phyloP scores from a whole-genome alignment of 768 basidiomycete genomes.

The Zangia roseola region DNA sequence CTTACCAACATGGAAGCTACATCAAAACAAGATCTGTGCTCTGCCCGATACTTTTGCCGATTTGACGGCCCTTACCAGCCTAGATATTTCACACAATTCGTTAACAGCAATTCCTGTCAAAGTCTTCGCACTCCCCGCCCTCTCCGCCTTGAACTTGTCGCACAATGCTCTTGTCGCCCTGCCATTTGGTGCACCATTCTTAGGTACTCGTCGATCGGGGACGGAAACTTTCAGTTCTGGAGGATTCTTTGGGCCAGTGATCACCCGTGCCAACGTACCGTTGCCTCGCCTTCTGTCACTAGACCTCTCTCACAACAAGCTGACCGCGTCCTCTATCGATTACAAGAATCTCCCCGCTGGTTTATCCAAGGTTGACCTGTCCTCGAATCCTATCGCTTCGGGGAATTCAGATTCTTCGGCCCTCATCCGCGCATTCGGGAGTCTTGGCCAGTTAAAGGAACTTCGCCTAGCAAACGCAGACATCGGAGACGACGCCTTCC shows the following conservation, averaged over 20 bases:
- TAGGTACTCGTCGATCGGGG: constrained; percentile 21
- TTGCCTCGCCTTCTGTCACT: constrained; percentile 65
- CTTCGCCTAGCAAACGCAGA: constrained; percentile 54
- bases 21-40: constrained; percentile 63
- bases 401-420: constrained; percentile 23
- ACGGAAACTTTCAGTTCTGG: constrained; percentile 36
- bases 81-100: constrained; percentile 76
- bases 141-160: constrained; percentile 66
- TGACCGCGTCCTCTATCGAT: constrained; percentile 57
- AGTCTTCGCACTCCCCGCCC: constrained; percentile 65
- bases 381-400: constrained; percentile 61
- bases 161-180: constrained; percentile 63
- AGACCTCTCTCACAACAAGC: constrained; percentile 65
- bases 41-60: constrained; percentile 70
- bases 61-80: constrained; percentile 58
- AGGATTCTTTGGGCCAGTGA: constrained; percentile 62
- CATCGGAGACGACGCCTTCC: constrained; percentile 61
- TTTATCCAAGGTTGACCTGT: constrained; percentile 60
- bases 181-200: constrained; percentile 63
- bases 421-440: constrained; percentile 47
- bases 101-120: constrained; percentile 61
- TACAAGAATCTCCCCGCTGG: constrained; percentile 47
- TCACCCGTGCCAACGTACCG: constrained; percentile 61
- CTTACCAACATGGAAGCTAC: constrained; percentile 47
- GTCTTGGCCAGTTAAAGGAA: constrained; percentile 54